Evolutionary conservation across 345 rosid genomes (phyloP).

Genomic region (Garcia nutans): DNA sequence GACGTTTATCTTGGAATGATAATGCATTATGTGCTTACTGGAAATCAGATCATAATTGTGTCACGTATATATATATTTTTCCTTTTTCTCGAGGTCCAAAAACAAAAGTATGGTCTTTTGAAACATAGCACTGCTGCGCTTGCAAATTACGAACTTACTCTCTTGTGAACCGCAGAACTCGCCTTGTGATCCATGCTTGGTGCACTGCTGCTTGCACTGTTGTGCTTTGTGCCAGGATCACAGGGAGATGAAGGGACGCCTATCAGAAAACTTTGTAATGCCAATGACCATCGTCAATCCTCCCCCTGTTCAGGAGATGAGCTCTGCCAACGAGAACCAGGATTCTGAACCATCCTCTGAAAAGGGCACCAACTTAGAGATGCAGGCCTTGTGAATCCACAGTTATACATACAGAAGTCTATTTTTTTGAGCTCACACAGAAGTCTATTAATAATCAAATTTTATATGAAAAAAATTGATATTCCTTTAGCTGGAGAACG

Average conservation of each 20-base stretch:
- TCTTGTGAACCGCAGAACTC: slow-evolving; percentile 59
- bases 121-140: background rate
- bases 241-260: slow-evolving; percentile 25
- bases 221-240: slow-evolving; percentile 30
- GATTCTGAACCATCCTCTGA: slow-evolving; percentile 41
- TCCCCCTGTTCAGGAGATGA: slow-evolving; percentile 89
- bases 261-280: slow-evolving; percentile 61
- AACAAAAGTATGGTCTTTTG: background rate
- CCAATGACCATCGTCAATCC: slow-evolving; percentile 91
- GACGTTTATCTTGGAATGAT: background rate
- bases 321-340: slow-evolving; percentile 40
- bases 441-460: background rate
- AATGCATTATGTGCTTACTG: background rate
- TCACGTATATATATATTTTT: background rate
- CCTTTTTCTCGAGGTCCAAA: background rate
- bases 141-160: background rate
- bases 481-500: background rate
- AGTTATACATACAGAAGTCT: too few relatives aligned
- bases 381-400: slow-evolving; percentile 47
- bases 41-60: background rate
- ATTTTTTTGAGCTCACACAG: background rate
- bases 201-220: slow-evolving; percentile 28
- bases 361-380: slow-evolving; percentile 50
- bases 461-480: background rate
- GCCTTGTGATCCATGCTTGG: slow-evolving; percentile 47